These are phyloP conservation scores for Aspergillus carbonarius DNA, from an alignment of 2,329 filamentous ascomycete genomes.

Conservation along the genomic window DNA sequence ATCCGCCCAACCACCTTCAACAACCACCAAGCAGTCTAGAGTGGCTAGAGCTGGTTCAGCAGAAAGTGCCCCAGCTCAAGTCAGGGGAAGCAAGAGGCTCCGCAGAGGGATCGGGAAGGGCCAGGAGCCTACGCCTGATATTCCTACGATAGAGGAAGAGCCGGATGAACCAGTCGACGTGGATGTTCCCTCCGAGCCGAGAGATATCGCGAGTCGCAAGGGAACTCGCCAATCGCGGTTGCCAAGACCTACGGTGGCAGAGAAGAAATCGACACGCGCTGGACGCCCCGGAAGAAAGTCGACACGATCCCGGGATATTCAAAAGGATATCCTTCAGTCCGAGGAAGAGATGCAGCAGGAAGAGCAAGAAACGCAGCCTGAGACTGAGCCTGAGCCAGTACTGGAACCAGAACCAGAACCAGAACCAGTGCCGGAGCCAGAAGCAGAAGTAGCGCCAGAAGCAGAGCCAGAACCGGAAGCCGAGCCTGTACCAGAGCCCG, in stretches of 20 bases:
- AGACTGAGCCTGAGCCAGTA: background rate
- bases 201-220: background rate
- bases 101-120: constrained; percentile 13
- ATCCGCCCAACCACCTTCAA: background rate
- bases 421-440: background rate
- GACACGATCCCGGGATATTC: background rate
- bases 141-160: background rate
- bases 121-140: background rate
- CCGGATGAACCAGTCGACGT: background rate
- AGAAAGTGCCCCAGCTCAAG: constrained; percentile 2
- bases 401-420: constrained; percentile 4
- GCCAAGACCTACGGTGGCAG: constrained; percentile 11
- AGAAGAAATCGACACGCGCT: constrained; percentile 16
- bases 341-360: background rate
- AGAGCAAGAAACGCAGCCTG: background rate
- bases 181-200: background rate
- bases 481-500: constrained; percentile 12
- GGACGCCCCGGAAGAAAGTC: constrained; percentile 14
- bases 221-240: background rate
- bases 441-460: background rate
- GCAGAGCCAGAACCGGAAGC: constrained; percentile 6
- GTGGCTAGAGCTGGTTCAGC: background rate
- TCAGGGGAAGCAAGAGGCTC: constrained; percentile 1
- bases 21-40: background rate
- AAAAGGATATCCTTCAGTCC: background rate